Evolutionary conservation across 768 basidiomycete species (phyloP).

Genomic region (Leccinum rimulosum): DNA sequence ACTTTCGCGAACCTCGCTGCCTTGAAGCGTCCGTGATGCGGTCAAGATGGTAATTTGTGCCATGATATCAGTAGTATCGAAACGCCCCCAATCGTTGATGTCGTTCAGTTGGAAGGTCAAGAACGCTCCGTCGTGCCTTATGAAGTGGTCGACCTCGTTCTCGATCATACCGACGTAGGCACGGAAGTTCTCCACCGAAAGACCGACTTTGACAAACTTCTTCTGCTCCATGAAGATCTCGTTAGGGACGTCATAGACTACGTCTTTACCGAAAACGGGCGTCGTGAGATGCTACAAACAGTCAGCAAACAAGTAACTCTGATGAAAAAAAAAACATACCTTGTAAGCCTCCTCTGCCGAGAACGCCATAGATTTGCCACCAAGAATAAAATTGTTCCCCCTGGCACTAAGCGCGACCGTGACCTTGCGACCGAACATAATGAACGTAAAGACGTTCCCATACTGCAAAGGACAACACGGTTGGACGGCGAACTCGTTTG

Average conservation of each 20-base stretch:
- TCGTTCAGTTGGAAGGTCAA: slow-evolving; percentile 57
- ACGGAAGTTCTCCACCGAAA: slow-evolving; percentile 88
- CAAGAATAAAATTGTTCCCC: slow-evolving; percentile 92
- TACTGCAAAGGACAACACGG: slow-evolving; percentile 50
- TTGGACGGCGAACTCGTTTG: neutral
- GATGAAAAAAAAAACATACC: slow-evolving; percentile 39
- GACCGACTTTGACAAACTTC: slow-evolving; percentile 94
- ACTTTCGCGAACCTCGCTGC: slow-evolving; percentile 76
- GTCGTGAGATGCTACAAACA: slow-evolving; percentile 75
- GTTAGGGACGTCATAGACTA: slow-evolving; percentile 97
- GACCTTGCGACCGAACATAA: slow-evolving; percentile 83
- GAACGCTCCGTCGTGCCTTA: slow-evolving; percentile 66
- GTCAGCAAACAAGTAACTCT: neutral
- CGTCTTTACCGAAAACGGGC: slow-evolving; percentile 95
- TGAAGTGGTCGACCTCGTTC: slow-evolving; percentile 69
- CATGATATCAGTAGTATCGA: slow-evolving; percentile 70
- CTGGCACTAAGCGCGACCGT: slow-evolving; percentile 89
- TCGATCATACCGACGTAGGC: slow-evolving; percentile 81
- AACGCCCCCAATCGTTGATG: slow-evolving; percentile 74
- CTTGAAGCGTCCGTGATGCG: slow-evolving; percentile 91
- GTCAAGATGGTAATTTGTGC: slow-evolving; percentile 94
- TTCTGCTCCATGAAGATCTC: slow-evolving; percentile 99
- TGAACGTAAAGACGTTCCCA: slow-evolving; percentile 96
- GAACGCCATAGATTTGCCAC: slow-evolving; percentile 88
- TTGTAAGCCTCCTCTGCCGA: slow-evolving; percentile 97